Percentiles rank a stretch among this genome's conserved stretches.
Evolutionary conservation across 441 rosid genomes (phyloP).

Genomic region (Raphanus hybrid): DNA sequence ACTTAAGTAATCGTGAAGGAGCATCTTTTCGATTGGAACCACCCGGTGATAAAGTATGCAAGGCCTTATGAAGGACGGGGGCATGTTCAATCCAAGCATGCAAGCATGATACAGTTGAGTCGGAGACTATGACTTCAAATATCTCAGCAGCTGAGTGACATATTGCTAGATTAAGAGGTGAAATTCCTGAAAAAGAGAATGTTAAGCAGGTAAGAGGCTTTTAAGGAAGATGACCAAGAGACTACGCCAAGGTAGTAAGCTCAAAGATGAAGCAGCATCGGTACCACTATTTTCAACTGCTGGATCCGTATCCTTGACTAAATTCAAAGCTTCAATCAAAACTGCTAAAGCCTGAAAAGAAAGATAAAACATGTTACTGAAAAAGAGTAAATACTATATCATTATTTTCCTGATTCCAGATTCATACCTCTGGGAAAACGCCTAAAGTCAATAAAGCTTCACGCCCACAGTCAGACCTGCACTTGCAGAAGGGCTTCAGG

Average conservation of each 20-base stretch:
- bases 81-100: slow-evolving; percentile 93
- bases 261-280: slow-evolving; percentile 32
- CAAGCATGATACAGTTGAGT: slow-evolving; percentile 84
- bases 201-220: slow-evolving; percentile 41
- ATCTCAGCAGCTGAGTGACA: slow-evolving; percentile 98
- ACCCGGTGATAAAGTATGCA: slow-evolving; percentile 91
- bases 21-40: slow-evolving; percentile 97
- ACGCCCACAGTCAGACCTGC: slow-evolving; percentile 96
- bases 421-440: slow-evolving; percentile 86
- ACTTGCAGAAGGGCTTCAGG: slow-evolving; percentile 42
- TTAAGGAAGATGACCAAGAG: slow-evolving; percentile 34
- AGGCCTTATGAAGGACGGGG: slow-evolving; percentile 84
- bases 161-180: slow-evolving; percentile 91
- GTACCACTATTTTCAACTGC: slow-evolving; percentile 71
- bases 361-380: slow-evolving; percentile 25
- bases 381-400: neutral
- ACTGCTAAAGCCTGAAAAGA: slow-evolving; percentile 65
- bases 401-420: slow-evolving; percentile 25
- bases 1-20: slow-evolving; percentile 88
- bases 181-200: slow-evolving; percentile 70
- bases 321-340: slow-evolving; percentile 88
- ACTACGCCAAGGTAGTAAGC: slow-evolving; percentile 29
- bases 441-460: slow-evolving; percentile 86
- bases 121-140: slow-evolving; percentile 89
- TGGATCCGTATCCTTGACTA: slow-evolving; percentile 80